Conservation (phyloP, 192 early-diverging fungal genomes). For the Podila clonocystis region DNA sequence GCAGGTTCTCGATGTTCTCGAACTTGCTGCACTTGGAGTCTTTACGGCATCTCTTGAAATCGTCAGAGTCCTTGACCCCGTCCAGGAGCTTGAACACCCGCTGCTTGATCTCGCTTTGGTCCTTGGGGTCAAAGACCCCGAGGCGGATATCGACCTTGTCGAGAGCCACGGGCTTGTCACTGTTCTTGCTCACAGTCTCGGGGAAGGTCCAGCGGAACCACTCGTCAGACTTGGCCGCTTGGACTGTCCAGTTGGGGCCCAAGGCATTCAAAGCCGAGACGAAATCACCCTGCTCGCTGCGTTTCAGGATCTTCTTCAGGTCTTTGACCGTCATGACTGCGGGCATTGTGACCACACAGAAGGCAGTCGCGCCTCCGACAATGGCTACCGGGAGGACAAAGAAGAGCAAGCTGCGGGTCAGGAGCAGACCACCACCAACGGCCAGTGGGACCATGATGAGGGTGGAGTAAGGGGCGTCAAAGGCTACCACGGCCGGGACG, state of each 20-base stretch:
- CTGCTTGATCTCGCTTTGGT: slow-evolving; percentile 19
- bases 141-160: slow-evolving; percentile 37
- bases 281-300: background rate
- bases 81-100: slow-evolving; percentile 11
- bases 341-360: slow-evolving; percentile 23
- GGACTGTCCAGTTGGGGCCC: slow-evolving; percentile 36
- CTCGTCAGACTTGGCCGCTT: slow-evolving; percentile 19
- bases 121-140: slow-evolving; percentile 36
- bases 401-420: slow-evolving; percentile 30
- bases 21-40: background rate
- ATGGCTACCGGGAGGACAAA: slow-evolving; percentile 18
- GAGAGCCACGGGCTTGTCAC: background rate
- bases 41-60: background rate
- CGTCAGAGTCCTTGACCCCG: background rate
- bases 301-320: slow-evolving; percentile 28
- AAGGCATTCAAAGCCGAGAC: slow-evolving; percentile 16
- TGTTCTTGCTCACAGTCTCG: background rate
- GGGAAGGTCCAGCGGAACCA: slow-evolving; percentile 48
- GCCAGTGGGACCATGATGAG: slow-evolving; percentile 23
- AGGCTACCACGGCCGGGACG: slow-evolving; percentile 23
- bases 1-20: slow-evolving; percentile 9
- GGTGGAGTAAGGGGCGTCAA: slow-evolving; percentile 14
- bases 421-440: slow-evolving; percentile 17
- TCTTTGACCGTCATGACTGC: slow-evolving; percentile 10
- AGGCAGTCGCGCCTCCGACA: slow-evolving; percentile 17